These are phyloP conservation scores for Trifolium fragiferum DNA, from an alignment of 306 rosid species.

Conservation along the genomic window DNA sequence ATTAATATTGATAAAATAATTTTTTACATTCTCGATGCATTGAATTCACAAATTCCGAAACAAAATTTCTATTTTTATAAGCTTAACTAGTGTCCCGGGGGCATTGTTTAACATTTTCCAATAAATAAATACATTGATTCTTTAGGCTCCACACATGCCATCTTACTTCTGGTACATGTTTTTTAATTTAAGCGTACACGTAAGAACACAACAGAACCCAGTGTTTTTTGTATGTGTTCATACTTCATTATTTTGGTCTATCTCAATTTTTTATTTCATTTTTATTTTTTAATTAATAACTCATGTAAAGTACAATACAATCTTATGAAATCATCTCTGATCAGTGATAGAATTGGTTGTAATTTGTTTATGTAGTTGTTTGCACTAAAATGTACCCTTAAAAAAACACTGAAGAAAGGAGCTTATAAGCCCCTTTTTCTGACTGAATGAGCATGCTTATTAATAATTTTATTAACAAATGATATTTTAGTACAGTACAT, in stretches of 20 bases:
- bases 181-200: conserved; percentile 38
- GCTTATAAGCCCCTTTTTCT: too few relatives aligned
- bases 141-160: conserved; percentile 13
- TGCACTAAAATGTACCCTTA: not conserved
- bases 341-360: not conserved
- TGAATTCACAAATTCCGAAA: too few relatives aligned
- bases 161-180: conserved; percentile 22
- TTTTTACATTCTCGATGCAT: too few relatives aligned
- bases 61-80: too few relatives aligned
- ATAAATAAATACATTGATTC: conserved; percentile 24
- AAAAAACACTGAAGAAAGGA: not conserved
- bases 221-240: not conserved
- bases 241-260: not conserved
- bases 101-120: too few relatives aligned
- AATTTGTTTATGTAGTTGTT: not conserved
- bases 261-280: not conserved
- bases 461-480: not conserved
- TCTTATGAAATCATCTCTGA: not conserved
- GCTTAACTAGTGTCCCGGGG: too few relatives aligned
- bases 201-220: not conserved
- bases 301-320: not conserved
- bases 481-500: not conserved
- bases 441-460: too few relatives aligned
- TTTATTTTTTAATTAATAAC: not conserved
- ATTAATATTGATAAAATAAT: too few relatives aligned